Conservation (phyloP, 257 asterid genomes). For the Fraxinus pennsylvanica region DNA sequence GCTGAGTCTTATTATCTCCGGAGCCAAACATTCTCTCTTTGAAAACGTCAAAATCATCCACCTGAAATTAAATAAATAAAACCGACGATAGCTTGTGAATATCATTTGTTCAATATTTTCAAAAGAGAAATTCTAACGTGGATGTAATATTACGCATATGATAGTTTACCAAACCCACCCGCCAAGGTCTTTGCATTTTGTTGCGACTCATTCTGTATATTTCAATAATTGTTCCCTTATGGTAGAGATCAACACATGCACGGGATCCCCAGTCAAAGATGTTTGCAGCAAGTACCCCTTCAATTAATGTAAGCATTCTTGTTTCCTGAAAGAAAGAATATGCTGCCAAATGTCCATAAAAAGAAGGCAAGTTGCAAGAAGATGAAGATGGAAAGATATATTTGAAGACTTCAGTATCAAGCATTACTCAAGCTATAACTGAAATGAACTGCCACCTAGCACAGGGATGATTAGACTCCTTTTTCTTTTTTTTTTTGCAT, state of each 20-base stretch:
- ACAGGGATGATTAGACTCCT: background rate
- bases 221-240: constrained; percentile 90
- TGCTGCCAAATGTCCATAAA: background rate
- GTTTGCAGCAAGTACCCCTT: constrained; percentile 99
- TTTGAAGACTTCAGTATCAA: background rate
- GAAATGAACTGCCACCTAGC: background rate
- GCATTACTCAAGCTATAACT: background rate
- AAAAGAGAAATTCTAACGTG: background rate
- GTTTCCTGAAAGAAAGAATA: constrained; percentile 52
- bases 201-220: constrained; percentile 97
- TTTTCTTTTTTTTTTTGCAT: too few species aligned
- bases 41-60: constrained; percentile 85
- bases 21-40: constrained; percentile 78
- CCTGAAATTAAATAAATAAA: constrained; percentile 43
- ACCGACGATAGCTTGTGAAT: background rate
- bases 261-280: constrained; percentile 99
- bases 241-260: constrained; percentile 98
- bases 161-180: constrained; percentile 49
- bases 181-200: constrained; percentile 99
- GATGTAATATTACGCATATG: background rate
- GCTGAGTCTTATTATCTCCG: constrained; percentile 54
- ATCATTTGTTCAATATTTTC: background rate
- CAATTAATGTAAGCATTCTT: constrained; percentile 81
- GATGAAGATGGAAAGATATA: background rate
- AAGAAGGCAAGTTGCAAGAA: background rate